Base-by-base conservation (phyloP, 306 rosid species). In the Luffa acutangula region DNA sequence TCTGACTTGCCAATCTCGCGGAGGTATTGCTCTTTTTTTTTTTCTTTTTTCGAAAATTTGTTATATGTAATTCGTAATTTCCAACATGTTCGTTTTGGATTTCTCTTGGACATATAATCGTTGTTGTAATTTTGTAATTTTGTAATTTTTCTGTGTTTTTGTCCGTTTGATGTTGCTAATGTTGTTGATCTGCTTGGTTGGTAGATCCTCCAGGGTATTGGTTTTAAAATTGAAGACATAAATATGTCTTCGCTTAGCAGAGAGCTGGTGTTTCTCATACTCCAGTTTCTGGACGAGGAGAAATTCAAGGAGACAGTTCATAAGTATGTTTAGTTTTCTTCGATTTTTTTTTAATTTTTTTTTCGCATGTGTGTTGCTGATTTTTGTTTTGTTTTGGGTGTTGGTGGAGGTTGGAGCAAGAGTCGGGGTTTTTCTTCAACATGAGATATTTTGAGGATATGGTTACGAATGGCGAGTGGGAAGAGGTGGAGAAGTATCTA, bases 381-480 rank as follows among this genome's bases (percentile, higher is more conserved):
- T 17, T 33, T 49, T 42, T 66, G 41, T 34, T 80, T 34, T 58
- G 72, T 60, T 79, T 80, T 82, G 88, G 84, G 48, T 81, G 88
- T 80, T 56, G 70, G 85, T 84, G 87, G 25, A 95, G 99, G 93
- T 90, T 96, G 96, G 99, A 96, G 93, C 99, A 91, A 88, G 99
- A 96, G 80, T 93, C 99, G 0, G 97, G 94, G 13, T 96, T 96
- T 93, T 96, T 89, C 90, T 96, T 96, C 82, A 96, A 96, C 79
- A 93, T 93, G 96, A 93, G 96, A 87, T 89, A 93, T 81, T 96
- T 96, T 52, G 99, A 96, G 86, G 98, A 96, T 77, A 93, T 96
- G 99, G 97, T 96, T 77, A 93, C 94, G 8, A 87, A 84, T 87
- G 99, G 99, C 65, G 99, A 93, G 89, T 96, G 99, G 99, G 99